Conservation (phyloP, 139 green algal species). For the Zygnema circumcarinatum region DNA sequence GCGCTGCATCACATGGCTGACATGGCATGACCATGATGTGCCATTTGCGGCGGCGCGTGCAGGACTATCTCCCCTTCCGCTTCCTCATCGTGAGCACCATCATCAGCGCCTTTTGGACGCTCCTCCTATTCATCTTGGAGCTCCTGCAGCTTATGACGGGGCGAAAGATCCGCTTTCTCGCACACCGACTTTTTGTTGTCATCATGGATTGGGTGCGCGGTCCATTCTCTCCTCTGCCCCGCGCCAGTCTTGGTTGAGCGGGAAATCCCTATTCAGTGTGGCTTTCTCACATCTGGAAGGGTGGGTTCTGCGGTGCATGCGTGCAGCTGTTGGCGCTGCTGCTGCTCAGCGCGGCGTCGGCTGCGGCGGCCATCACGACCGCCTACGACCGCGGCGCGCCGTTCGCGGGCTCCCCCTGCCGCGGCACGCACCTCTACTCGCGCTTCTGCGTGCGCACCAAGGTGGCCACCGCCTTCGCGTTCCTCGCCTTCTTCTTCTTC, state of each 20-base stretch:
- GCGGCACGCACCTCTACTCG: background rate
- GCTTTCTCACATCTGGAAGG: no score
- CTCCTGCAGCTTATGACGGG: background rate
- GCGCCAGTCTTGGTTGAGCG: no score
- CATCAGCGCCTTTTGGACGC: background rate
- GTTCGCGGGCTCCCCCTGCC: background rate
- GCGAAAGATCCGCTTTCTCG: background rate
- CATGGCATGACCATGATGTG: no score
- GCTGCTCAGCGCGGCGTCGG: background rate
- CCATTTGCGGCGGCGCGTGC: background rate
- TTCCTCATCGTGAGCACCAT: background rate
- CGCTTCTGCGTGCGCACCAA: conserved; percentile 31
- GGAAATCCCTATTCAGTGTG: no score
- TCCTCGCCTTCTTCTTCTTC: conserved; percentile 37
- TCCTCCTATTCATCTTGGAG: background rate
- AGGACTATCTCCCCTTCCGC: background rate
- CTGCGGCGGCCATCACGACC: background rate
- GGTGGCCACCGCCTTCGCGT: background rate
- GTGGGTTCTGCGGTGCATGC: no score
- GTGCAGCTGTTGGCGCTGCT: background rate
- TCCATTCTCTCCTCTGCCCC: no score
- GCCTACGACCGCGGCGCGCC: background rate
- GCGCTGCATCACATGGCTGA: no score
- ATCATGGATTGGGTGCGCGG: background rate
- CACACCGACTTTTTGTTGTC: background rate